Conservation (phyloP, 129 eudicot genomes). For the Kitagawia praeruptora region DNA sequence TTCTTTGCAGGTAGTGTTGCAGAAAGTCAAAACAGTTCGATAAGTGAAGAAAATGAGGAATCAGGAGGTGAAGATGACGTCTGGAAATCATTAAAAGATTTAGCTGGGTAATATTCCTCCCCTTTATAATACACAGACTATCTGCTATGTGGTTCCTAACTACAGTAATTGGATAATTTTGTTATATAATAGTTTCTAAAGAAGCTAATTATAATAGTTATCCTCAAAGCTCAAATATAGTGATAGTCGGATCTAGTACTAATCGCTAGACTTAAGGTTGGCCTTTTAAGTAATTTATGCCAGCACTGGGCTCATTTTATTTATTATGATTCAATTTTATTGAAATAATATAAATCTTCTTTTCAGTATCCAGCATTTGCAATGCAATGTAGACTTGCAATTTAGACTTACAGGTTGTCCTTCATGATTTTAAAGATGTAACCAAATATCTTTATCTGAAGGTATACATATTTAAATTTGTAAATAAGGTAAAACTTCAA, state of each 20-base stretch:
- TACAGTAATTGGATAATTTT: not conserved
- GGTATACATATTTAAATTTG: not conserved
- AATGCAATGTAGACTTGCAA: not conserved
- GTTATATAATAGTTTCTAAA: not conserved
- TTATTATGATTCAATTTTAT: not conserved
- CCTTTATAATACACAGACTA: not conserved
- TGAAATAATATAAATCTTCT: not conserved
- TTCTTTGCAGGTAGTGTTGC: constrained; percentile 33
- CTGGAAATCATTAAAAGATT: constrained; percentile 55
- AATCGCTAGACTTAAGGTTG: not conserved
- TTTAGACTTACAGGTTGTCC: not conserved
- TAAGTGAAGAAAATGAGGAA: constrained; percentile 31
- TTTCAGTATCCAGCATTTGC: not conserved
- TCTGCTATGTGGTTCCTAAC: not conserved
- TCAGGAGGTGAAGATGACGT: constrained; percentile 56
- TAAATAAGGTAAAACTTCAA: not conserved
- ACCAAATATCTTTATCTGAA: not conserved
- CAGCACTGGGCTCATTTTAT: not conserved
- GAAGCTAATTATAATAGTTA: not conserved
- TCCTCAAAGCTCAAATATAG: not conserved
- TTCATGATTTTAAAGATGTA: not conserved
- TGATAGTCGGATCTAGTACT: not conserved
- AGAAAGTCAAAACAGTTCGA: constrained; percentile 38
- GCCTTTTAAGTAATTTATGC: not conserved
- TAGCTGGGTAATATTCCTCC: constrained; percentile 61